phyloP scores from a whole-genome alignment of 257 asterid genomes.

The Anisodus acutangulus region DNA sequence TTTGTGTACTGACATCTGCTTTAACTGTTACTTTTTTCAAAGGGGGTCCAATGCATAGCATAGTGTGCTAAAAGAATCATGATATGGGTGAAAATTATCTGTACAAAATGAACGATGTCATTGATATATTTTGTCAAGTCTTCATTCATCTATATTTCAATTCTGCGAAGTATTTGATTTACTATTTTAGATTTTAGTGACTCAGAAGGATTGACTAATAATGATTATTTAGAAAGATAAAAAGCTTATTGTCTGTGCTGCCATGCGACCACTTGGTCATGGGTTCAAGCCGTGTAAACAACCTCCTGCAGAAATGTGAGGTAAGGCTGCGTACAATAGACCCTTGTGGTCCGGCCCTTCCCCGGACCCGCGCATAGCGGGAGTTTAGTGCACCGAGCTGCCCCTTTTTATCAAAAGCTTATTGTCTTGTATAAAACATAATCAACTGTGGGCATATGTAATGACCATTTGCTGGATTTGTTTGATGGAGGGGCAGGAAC shows the following conservation, averaged over 20 bases:
- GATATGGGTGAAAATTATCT: not conserved
- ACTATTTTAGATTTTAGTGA: conserved; percentile 1
- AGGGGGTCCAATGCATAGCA: not conserved
- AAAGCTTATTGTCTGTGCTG: not conserved
- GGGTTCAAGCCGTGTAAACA: too few species aligned
- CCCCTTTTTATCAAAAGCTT: not conserved
- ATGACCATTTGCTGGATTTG: not conserved
- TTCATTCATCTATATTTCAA: not conserved
- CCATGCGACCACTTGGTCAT: too few species aligned
- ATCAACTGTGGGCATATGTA: not conserved
- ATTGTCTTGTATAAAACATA: not conserved
- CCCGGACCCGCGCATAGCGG: too few species aligned
- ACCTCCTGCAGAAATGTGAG: too few species aligned
- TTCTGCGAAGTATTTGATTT: conserved; percentile 1
- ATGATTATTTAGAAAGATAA: not conserved
- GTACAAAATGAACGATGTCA: not conserved
- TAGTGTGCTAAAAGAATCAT: not conserved
- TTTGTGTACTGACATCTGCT: conserved; percentile 1
- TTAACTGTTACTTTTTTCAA: not conserved
- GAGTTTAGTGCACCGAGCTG: too few species aligned
- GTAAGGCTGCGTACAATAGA: too few species aligned
- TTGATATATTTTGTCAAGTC: not conserved
- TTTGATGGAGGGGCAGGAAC: not conserved
- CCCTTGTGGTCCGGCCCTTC: too few species aligned
- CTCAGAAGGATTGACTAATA: not conserved